Base-by-base conservation (phyloP, 2,329 filamentous ascomycete genomes). In the Septoria linicola region DNA sequence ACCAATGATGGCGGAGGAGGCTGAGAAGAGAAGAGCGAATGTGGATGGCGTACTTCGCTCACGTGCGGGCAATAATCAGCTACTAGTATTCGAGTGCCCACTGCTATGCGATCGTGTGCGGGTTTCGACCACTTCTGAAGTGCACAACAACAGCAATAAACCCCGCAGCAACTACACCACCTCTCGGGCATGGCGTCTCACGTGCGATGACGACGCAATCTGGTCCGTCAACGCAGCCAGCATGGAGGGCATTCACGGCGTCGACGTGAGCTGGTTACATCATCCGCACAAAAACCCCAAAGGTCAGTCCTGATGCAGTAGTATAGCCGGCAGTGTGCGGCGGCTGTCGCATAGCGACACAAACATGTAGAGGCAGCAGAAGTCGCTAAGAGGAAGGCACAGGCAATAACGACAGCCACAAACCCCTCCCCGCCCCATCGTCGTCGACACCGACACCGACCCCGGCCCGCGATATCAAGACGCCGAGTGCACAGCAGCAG, bases 231-330 rank as follows among this genome's bases (percentile, higher is more conserved):
- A 47, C 42, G 41, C 50, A 19, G 25, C 46, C 39, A 53, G 46
- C 35, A 61, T 61, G 59, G 57, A 59, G 55, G 49, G 44, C 27
- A 51, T 61, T 25, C 59, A 61, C 47, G 59, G 59, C 20, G 57
- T 61, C 35, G 54, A 59, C 35, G 57, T 61, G 41, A 54, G 54
- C 42, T 61, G 57, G 57, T 39, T 58, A 41, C 54, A 54, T 43
- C 52, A 53, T 41, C 48, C 51, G 32, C 47, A 49, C 47, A 57
- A 55, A 42, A 35, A 20, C 25, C 42, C 43, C 37, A 55, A 53
- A 51, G 54, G 56, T 57, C 45, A 47, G 53, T 51, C 17, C n/a
- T n/a, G n/a, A n/a, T n/a, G n/a, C n/a, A n/a, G 27, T 13, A 16
- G 21, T 20, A 17, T 13, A 8, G 17, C 14, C 5, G 30, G 11